Percentiles rank a stretch among this genome's conserved stretches.
Evolutionary conservation across 2,329 filamentous ascomycete genomes (phyloP).

Genomic region (Fusarium brevicatenulatum): DNA sequence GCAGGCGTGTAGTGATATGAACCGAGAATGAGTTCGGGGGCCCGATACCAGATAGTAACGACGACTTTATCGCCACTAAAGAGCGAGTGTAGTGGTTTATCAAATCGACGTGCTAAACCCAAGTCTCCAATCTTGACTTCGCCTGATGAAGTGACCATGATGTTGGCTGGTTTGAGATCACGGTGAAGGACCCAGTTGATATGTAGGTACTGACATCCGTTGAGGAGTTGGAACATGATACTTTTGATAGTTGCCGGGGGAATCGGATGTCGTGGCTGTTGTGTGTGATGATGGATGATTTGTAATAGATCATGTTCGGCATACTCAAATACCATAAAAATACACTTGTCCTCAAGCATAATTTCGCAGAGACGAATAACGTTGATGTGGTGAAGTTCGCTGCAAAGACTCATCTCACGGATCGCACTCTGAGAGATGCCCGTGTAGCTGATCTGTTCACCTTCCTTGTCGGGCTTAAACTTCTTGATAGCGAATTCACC

Average conservation of each 20-base stretch:
- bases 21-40: conserved; percentile 90
- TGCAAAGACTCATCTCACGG: conserved; percentile 96
- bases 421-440: conserved; percentile 97
- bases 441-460: conserved; percentile 92
- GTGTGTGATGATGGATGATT: conserved; percentile 97
- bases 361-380: conserved; percentile 93
- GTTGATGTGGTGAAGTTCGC: conserved; percentile 87
- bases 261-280: conserved; percentile 87
- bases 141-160: conserved; percentile 93
- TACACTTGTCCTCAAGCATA: conserved; percentile 97
- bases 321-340: conserved; percentile 99
- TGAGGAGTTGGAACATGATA: conserved; percentile 94
- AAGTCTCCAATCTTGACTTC: conserved; percentile 96
- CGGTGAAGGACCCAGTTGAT: conserved; percentile 97
- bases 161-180: conserved; percentile 97
- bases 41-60: conserved; percentile 98
- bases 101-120: conserved; percentile 89
- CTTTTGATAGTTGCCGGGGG: conserved; percentile 89
- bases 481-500: conserved; percentile 98
- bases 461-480: conserved; percentile 99
- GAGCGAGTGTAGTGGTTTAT: conserved; percentile 90
- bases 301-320: conserved; percentile 97
- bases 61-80: conserved; percentile 98
- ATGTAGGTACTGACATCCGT: conserved; percentile 94
- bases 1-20: conserved; percentile 97